A percentile compares a stretch with the other conserved stretches of the same genome.
These are phyloP conservation scores for Syzygium syzygioides DNA, from an alignment of 441 rosid species.

Conservation along the genomic window DNA sequence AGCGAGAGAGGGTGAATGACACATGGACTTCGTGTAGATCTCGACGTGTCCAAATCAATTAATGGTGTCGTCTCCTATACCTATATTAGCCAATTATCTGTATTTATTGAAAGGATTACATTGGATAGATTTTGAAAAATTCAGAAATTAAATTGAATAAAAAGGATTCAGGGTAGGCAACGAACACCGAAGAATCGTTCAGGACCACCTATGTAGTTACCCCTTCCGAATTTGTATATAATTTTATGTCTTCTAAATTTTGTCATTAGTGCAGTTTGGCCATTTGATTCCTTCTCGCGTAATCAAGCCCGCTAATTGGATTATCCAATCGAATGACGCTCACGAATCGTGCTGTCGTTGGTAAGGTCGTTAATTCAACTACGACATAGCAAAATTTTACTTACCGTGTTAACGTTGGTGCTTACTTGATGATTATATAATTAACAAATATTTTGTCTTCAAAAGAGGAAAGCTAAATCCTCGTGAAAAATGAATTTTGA, in stretches of 20 bases:
- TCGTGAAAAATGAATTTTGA: accelerated
- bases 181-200: not conserved
- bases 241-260: not conserved
- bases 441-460: not conserved
- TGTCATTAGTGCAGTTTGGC: not conserved
- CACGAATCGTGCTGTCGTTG: accelerated
- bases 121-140: not conserved
- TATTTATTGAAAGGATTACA: not conserved
- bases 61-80: not conserved
- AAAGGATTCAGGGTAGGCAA: not conserved
- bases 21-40: not conserved
- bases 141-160: not conserved
- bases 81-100: accelerated
- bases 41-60: not conserved
- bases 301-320: accelerated
- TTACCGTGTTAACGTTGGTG: accelerated
- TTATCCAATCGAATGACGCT: not conserved
- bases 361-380: not conserved
- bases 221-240: not conserved
- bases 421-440: too few relatives aligned
- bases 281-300: not conserved
- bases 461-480: not conserved
- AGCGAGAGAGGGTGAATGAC: not conserved
- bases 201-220: not conserved
- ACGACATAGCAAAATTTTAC: not conserved